A percentile compares a stretch with the other conserved stretches of the same genome.
These are phyloP conservation scores for Tolypocladium capitatum DNA, from an alignment of 2,329 filamentous ascomycete species.

Conservation along the genomic window DNA sequence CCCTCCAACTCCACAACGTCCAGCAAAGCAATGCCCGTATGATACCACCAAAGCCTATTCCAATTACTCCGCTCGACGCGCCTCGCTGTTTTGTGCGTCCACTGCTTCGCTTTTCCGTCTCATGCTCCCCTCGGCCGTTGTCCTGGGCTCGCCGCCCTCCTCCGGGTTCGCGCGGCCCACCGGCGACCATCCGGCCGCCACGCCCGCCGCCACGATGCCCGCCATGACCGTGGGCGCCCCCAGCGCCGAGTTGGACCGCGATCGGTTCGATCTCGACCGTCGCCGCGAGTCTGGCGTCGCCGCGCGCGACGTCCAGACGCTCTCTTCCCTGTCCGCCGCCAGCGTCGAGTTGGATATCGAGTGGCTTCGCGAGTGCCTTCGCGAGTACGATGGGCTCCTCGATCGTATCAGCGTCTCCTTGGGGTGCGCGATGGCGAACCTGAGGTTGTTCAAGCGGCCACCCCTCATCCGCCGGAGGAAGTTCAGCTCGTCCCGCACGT, in stretches of 20 bases:
- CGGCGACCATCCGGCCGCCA: constrained; percentile 66
- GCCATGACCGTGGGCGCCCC: constrained; percentile 69
- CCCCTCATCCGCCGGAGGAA: constrained; percentile 73
- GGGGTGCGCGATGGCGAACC: constrained; percentile 64
- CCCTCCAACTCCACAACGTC: neutral
- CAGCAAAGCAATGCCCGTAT: constrained; percentile 4
- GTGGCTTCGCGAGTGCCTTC: too few relatives aligned
- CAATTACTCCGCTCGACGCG: constrained; percentile 13
- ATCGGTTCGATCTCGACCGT: constrained; percentile 54
- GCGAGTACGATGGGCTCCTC: constrained; percentile 48
- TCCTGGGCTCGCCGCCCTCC: constrained; percentile 8
- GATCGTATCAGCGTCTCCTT: constrained; percentile 54
- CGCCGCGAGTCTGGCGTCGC: constrained; percentile 47
- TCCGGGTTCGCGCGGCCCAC: constrained; percentile 34
- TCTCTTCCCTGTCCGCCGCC: constrained; percentile 43
- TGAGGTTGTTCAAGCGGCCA: constrained; percentile 68
- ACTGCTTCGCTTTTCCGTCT: constrained; percentile 3
- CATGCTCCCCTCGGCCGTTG: constrained; percentile 5
- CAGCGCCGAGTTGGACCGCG: constrained; percentile 56
- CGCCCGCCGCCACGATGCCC: constrained; percentile 65
- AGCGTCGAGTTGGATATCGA: constrained; percentile 50
- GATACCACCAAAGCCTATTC: constrained; percentile 6
- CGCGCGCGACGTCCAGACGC: constrained; percentile 29
- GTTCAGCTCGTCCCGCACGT: constrained; percentile 67
- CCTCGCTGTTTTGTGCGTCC: constrained; percentile 8